A percentile compares a stretch with the other conserved stretches of the same genome.
Evolutionary conservation across 331 rosid genomes (phyloP).

Genomic region (Arachis monticola): DNA sequence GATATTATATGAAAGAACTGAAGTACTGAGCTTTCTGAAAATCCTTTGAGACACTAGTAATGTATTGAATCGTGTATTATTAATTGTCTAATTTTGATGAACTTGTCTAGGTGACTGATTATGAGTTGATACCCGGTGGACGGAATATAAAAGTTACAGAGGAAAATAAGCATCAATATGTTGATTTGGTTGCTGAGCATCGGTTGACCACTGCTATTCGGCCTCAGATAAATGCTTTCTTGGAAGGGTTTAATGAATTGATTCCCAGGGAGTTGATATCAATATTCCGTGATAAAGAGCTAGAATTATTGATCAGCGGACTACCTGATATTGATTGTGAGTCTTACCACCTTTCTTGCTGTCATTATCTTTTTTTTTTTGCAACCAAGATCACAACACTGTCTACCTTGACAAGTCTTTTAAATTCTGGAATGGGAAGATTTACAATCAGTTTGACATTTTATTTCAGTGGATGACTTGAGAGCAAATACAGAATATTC

Average conservation of each 20-base stretch:
- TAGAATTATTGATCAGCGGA: slow-evolving; percentile 93
- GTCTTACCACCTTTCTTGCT: slow-evolving; percentile 34
- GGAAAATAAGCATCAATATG: too few relatives aligned
- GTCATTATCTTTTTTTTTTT: not conserved
- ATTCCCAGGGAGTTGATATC: slow-evolving; percentile 78
- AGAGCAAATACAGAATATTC: slow-evolving; percentile 98
- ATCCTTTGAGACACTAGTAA: slow-evolving; percentile 17
- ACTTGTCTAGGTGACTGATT: slow-evolving; percentile 86
- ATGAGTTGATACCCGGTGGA: slow-evolving; percentile 95
- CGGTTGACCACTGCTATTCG: too few relatives aligned
- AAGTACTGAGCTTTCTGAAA: slow-evolving; percentile 54
- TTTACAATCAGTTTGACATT: slow-evolving; percentile 36
- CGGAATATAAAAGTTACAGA: slow-evolving; percentile 56
- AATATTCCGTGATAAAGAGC: slow-evolving; percentile 91
- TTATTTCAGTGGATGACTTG: slow-evolving; percentile 93
- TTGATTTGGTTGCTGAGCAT: too few relatives aligned
- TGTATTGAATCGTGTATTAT: slow-evolving; percentile 7
- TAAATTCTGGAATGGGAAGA: slow-evolving; percentile 14
- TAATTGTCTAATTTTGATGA: slow-evolving; percentile 33
- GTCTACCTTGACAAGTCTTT: not conserved
- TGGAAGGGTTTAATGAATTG: slow-evolving; percentile 87
- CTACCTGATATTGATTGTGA: slow-evolving; percentile 99
- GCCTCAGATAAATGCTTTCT: slow-evolving; percentile 58
- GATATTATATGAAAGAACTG: slow-evolving; percentile 87
- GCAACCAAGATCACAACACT: not conserved